Evolutionary conservation across 169 alveolate genomes (phyloP).

Genomic region (Plasmodium reichenowi): DNA sequence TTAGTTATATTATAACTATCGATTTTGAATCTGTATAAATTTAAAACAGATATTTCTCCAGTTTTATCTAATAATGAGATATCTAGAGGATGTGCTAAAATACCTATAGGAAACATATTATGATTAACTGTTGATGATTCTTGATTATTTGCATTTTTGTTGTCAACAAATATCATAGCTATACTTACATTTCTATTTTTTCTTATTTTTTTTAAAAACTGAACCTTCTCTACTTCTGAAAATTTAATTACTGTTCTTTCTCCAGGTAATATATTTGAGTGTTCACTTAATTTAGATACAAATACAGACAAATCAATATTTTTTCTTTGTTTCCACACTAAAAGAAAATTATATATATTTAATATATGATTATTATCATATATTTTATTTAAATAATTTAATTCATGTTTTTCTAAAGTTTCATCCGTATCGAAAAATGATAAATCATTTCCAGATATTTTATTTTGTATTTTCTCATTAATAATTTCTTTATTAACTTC

Average conservation of each 20-base stretch:
- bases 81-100: constrained; percentile 59
- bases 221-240: constrained; percentile 64
- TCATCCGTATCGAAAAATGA: constrained; percentile 64
- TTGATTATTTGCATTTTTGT: constrained; percentile 18
- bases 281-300: constrained; percentile 63
- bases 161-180: constrained; percentile 74
- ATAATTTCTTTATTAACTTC: constrained; percentile 58
- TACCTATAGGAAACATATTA: constrained; percentile 64
- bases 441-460: constrained; percentile 43
- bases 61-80: constrained; percentile 46
- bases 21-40: constrained; percentile 61
- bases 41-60: constrained; percentile 75
- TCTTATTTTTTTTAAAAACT: constrained; percentile 57
- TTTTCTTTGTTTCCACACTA: constrained; percentile 66
- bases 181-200: constrained; percentile 67
- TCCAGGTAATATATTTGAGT: constrained; percentile 54
- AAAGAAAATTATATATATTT: constrained; percentile 50
- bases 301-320: constrained; percentile 61
- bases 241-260: constrained; percentile 70
- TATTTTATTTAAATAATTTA: constrained; percentile 45
- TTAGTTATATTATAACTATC: constrained; percentile 53
- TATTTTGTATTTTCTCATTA: constrained; percentile 46
- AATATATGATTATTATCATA: constrained; percentile 68
- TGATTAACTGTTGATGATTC: constrained; percentile 49
- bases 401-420: constrained; percentile 58